Base-by-base conservation (phyloP, 306 rosid species). In the barrel medic (Medicago truncatula) region DNA sequence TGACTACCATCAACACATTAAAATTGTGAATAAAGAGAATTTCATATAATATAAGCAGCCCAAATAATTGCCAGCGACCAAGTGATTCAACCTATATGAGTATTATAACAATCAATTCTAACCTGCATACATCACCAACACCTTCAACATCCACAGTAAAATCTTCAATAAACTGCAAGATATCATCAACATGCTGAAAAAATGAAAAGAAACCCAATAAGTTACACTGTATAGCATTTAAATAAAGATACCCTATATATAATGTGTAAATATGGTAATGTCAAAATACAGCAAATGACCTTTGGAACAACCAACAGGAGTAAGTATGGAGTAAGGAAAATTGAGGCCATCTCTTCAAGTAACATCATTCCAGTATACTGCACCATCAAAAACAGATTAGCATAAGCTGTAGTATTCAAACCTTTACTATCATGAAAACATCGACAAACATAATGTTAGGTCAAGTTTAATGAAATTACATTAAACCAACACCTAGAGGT, bases 81-180 rank as follows among this genome's bases (percentile, higher is more conserved):
- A 53, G 13, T 31, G 76, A 50, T 60, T 39, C 60, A 49, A 6
- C 65, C 12, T 67, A 6, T 8, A 58, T 20, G 73, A 21, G 57
- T 62, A 53, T 67, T 6, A 72, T 41, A 14, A 43, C 8, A 50
- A 70, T 49, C 28, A 53, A 70, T 21, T 67, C 83, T 70, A 81
- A 95, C 99, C 96, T 92, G 87, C 99, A 95, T 78, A 95, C 99
- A 75, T 95, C 91, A 70, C 99, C 99, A 73, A 95, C 97, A 65
- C 99, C 99, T 80, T 92, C 93, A 80, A 92, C 83, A 73, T 92
- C 70, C 41, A 84, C 89, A 5, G 99, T 92, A 62, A 86, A 95
- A 69, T 95, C 91, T 2, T 83, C 68, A 81, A 95, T 89, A 76
- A 95, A 92, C 90, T 90, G 83, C 88, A 95, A 78, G 72, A 92